phyloP scores from a whole-genome alignment of 805 yeast genomes.

The Saccharomyces jurei region DNA sequence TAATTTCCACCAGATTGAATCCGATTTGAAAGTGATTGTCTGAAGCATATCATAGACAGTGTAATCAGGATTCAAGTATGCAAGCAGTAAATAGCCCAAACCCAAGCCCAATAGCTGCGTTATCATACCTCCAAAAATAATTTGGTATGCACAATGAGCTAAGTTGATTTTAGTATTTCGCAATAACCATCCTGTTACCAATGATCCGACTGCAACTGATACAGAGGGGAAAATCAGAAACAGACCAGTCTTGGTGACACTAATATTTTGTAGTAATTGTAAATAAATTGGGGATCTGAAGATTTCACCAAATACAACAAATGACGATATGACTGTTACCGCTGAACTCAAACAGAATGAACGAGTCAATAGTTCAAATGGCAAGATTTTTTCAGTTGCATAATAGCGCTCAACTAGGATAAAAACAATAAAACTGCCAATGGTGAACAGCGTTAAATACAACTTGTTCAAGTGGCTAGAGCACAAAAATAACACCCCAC shows the following conservation, averaged over 20 bases:
- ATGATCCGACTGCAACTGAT: constrained; percentile 45
- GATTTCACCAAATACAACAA: constrained; percentile 39
- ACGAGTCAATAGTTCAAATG: constrained; percentile 44
- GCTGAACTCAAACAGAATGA: constrained; percentile 47
- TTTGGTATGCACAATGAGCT: constrained; percentile 23
- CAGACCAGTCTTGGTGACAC: constrained; percentile 48
- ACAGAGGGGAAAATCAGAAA: constrained; percentile 50
- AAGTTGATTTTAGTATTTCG: constrained; percentile 29
- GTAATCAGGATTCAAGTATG: constrained; percentile 15
- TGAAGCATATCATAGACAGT: constrained; percentile 1
- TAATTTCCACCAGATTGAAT: constrained; percentile 25
- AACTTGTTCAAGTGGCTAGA: constrained; percentile 40
- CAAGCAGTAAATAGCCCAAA: constrained; percentile 12
- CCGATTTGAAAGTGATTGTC: constrained; percentile 8
- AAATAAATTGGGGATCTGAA: constrained; percentile 55
- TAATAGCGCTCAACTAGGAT: constrained; percentile 29
- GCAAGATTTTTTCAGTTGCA: constrained; percentile 50
- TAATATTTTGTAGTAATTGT: constrained; percentile 42
- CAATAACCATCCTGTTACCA: constrained; percentile 43
- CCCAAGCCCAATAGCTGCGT: constrained; percentile 20
- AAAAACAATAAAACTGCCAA: constrained; percentile 29
- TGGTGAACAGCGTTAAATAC: constrained; percentile 27
- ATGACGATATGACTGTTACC: constrained; percentile 40
- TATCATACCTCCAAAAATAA: constrained; percentile 17
- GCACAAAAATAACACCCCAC: constrained; percentile 39